Percentiles rank a stretch among this genome's conserved stretches.
These are phyloP conservation scores for Coemansia sp. DNA, from an alignment of 192 early-diverging fungal genomes.

Conservation along the genomic window DNA sequence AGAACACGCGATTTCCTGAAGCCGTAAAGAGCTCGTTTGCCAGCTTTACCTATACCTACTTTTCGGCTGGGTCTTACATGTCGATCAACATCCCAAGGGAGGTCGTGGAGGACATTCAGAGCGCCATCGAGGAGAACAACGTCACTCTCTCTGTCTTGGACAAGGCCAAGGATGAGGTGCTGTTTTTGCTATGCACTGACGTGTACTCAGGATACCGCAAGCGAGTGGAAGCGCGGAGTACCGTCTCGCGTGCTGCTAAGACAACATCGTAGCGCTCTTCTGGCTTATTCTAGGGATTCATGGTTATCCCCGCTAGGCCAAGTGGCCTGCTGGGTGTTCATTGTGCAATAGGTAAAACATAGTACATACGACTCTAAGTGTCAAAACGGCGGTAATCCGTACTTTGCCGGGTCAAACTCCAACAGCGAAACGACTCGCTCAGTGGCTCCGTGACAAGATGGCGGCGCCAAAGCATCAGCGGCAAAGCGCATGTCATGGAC, in stretches of 20 bases:
- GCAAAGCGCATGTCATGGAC: constrained; percentile 77
- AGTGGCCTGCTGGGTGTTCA: background rate
- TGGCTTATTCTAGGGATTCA: background rate
- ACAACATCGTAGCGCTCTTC: background rate
- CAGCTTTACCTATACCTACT: constrained; percentile 33
- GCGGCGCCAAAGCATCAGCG: constrained; percentile 45
- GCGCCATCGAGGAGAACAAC: constrained; percentile 26
- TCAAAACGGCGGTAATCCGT: constrained; percentile 62
- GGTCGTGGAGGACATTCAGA: constrained; percentile 25
- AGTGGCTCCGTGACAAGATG: constrained; percentile 58
- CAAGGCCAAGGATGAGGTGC: constrained; percentile 47
- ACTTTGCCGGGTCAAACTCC: constrained; percentile 69
- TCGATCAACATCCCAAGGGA: constrained; percentile 37
- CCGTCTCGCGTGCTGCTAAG: background rate
- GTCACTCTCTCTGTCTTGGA: constrained; percentile 43
- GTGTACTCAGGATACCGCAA: constrained; percentile 39
- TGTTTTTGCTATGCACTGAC: constrained; percentile 50
- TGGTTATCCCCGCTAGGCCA: background rate
- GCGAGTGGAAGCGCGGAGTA: constrained; percentile 16
- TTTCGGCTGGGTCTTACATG: constrained; percentile 30
- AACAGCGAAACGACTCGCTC: constrained; percentile 64
- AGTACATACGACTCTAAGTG: constrained; percentile 10
- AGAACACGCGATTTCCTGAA: constrained; percentile 37
- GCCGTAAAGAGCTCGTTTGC: constrained; percentile 31
- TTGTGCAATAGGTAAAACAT: background rate